Base-by-base conservation (phyloP, 352 stramenopile species). In the Globisporangium sylvaticum region DNA sequence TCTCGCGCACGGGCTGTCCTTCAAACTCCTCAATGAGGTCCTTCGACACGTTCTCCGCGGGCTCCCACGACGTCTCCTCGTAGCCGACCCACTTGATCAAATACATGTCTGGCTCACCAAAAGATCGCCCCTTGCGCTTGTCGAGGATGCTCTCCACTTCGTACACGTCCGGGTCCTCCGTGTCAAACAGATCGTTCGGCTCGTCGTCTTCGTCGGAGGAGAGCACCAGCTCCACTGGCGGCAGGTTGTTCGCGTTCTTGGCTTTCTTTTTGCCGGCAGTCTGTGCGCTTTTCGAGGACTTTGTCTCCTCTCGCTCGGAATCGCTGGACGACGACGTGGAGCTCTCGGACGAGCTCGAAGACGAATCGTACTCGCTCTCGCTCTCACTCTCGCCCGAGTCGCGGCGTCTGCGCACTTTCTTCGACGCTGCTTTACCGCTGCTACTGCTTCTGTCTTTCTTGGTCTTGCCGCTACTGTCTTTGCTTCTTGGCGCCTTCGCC, bases 31-130 rank as follows among this genome's bases (percentile, higher is more conserved):
- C 83, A 48, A 94, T 88, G 22, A 94, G 61, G 48, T 92, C 83
- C 64, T 91, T 92, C 3, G 83, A 88, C 63, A 94, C 83, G 65
- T 94, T 94, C 29, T 73, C 64, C 2, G 83, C 85, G 0, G 85
- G 85, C 57, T 94, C 85, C 85, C 85, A 94, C 68, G 85, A 89
- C 14, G 83, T 77, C 66, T 92, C 85, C 1, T 91, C 77, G 66
- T 94, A 94, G 31, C 83, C 85, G 56, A 90, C 82, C 85, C 85
- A 94, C 65, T 92, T 92, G 65, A 94, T 90, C 37, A 90, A 70
- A 65, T 94, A 94, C 79, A 83, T 56, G 50, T 92, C 85, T 1
- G 70, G 62, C 12, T 91, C 76, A 12, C 85, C 83, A 50, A 83
- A 90, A 15, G 29, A 64, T 22, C 72, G 61, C 1, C 77, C 80